Evolutionary conservation across 805 yeast genomes (phyloP), one percentile per base, ranked within the genome.

Genomic region (Cyberlindnera mississippiensis): DNA sequence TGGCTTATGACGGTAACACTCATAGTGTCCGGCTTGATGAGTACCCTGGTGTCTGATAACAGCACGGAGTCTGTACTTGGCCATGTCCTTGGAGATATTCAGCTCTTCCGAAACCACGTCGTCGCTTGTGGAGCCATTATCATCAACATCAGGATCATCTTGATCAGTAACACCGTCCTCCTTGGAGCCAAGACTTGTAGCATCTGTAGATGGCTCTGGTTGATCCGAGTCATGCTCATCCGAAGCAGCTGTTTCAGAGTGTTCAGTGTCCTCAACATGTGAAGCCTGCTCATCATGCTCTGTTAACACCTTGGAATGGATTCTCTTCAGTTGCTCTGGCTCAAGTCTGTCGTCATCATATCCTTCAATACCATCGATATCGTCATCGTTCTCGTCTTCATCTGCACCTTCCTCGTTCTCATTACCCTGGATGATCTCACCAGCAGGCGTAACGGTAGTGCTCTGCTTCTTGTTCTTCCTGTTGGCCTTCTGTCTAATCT

Each of bases 1-100:
- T 2, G 93, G 91, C 57, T 89, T 90, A 36, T 78, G 79, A 48
- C 85, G 80, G 59, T 78, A 87, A 53, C 96, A 86, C 55, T 90
- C 96, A 59, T 89, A 90, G 57, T 90, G 98, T 1, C 98, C 98
- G 33, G 79, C 76, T 16, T 80, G 73, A 61, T 90, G 97, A 1
- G 91, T 80, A 0, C 99, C 99, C 35, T 81, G 78, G 59, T 93
- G 98, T 50, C 89, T 75, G 15, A 93, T 79, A 47, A 87, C 67
- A 0, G 96, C 84, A 47, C 73, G 75, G 28, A 93, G 68, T 45
- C 68, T 67, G 59, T 86, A 89, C 31, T 66, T 71, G 45, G 64
- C 63, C 53, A 48, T 62, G 44, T 39, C 44, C 27, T 48, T 66
- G 55, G 57, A 49, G 31, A 46, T 26, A 31, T 53, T 50, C 24